phyloP scores from a whole-genome alignment of 2,329 filamentous ascomycete species.

The Hirsutella thompsonii region DNA sequence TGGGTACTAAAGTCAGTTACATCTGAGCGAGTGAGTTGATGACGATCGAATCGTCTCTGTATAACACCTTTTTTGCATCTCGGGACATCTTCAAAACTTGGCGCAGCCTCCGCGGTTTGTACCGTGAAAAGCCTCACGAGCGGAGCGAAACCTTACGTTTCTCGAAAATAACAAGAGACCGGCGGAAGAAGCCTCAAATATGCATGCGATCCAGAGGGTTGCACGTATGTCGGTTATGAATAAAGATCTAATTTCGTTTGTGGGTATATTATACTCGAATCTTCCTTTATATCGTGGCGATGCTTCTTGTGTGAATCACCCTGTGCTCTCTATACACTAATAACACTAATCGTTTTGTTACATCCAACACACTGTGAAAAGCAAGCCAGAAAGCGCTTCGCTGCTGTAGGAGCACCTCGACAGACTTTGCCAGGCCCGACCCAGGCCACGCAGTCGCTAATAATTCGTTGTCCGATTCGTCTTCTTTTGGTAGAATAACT shows the following conservation, averaged over 20 bases:
- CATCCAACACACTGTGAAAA: neutral
- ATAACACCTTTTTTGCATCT: conserved; percentile 12
- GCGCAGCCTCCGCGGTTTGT: neutral
- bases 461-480: conserved; percentile 46
- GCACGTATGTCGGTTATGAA: too few relatives aligned
- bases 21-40: conserved; percentile 43
- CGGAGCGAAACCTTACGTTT: neutral
- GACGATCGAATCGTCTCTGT: conserved; percentile 4
- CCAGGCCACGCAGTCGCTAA: conserved; percentile 35
- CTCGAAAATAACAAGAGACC: neutral
- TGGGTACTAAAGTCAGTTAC: conserved; percentile 97
- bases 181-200: neutral
- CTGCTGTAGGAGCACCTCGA: neutral
- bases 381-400: neutral
- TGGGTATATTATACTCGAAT: too few relatives aligned
- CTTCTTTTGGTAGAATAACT: conserved; percentile 56
- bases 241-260: too few relatives aligned
- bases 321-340: neutral
- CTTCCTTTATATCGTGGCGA: too few relatives aligned
- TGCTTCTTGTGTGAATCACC: neutral
- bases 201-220: too few relatives aligned
- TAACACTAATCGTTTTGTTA: neutral
- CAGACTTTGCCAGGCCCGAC: conserved; percentile 22
- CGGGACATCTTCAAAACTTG: conserved; percentile 13
- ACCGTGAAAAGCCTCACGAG: neutral